These are phyloP conservation scores for Monsonia emarginata DNA, from an alignment of 441 rosid genomes.

Conservation along the genomic window DNA sequence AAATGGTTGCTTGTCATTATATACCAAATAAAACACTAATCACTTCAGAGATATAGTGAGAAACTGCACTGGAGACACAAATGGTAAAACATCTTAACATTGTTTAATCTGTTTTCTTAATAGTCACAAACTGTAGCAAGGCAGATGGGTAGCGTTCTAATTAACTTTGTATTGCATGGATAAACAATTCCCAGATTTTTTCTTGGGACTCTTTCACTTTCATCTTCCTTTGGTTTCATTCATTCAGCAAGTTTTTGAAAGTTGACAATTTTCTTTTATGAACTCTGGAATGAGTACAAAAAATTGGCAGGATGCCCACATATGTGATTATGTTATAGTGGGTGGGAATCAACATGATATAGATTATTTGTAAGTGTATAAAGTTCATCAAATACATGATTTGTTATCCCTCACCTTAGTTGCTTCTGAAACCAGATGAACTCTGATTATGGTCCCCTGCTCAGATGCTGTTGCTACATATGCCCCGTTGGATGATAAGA, in stretches of 20 bases:
- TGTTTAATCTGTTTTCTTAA: not conserved
- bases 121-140: not conserved
- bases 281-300: not conserved
- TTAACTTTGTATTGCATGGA: not conserved
- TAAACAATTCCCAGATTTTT: not conserved
- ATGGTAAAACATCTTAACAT: not conserved
- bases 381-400: not conserved
- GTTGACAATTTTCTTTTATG: not conserved
- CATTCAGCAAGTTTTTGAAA: not conserved
- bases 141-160: not conserved
- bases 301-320: not conserved
- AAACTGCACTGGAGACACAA: not conserved
- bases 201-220: not conserved
- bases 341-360: not conserved
- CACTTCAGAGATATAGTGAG: not conserved
- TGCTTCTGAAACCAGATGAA: constrained; percentile 71
- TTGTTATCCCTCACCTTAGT: constrained; percentile 45
- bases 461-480: constrained; percentile 85
- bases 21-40: not conserved
- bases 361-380: not conserved
- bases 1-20: constrained; percentile 15
- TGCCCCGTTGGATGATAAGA: constrained; percentile 63
- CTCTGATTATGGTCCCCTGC: constrained; percentile 75
- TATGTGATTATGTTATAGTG: too few relatives aligned
- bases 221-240: not conserved